phyloP scores from a whole-genome alignment of 768 basidiomycete species.

The Xerocomus potaroensis region DNA sequence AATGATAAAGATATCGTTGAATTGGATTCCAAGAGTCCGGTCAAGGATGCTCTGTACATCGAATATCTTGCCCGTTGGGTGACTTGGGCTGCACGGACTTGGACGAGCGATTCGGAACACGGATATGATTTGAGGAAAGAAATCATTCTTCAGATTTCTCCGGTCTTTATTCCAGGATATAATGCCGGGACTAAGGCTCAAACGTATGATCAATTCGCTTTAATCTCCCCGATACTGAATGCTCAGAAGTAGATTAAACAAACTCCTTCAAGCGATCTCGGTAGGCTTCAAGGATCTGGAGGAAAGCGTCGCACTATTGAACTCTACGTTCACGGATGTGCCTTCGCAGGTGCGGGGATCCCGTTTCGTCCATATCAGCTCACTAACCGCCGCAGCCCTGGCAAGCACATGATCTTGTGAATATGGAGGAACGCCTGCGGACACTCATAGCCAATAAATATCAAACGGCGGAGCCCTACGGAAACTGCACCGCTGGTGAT shows the following conservation, averaged over 20 bases:
- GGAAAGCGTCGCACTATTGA: slow-evolving; percentile 17
- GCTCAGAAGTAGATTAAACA: slow-evolving; percentile 15
- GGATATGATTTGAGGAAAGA: slow-evolving; percentile 45
- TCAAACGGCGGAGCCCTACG: neutral
- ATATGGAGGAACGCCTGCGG: slow-evolving; percentile 54
- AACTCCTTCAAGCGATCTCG: slow-evolving; percentile 19
- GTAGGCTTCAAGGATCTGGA: slow-evolving; percentile 18
- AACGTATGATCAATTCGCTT: slow-evolving; percentile 30
- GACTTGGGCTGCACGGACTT: slow-evolving; percentile 51
- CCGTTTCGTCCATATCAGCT: neutral
- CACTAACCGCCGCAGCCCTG: slow-evolving; percentile 39
- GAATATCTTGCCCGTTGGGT: slow-evolving; percentile 68
- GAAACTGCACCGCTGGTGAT: neutral
- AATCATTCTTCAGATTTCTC: slow-evolving; percentile 42
- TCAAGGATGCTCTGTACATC: slow-evolving; percentile 43
- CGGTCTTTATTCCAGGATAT: slow-evolving; percentile 41
- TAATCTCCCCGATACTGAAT: slow-evolving; percentile 5
- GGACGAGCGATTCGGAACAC: slow-evolving; percentile 29
- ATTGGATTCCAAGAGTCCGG: slow-evolving; percentile 15
- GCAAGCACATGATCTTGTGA: slow-evolving; percentile 43
- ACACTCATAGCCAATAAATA: slow-evolving; percentile 28
- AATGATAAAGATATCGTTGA: slow-evolving; percentile 15
- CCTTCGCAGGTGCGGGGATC: slow-evolving; percentile 16
- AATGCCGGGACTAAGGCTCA: slow-evolving; percentile 22
- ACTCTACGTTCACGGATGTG: neutral